phyloP scores from a whole-genome alignment of 164 flowering plant species.

The Taxillus chinensis region DNA sequence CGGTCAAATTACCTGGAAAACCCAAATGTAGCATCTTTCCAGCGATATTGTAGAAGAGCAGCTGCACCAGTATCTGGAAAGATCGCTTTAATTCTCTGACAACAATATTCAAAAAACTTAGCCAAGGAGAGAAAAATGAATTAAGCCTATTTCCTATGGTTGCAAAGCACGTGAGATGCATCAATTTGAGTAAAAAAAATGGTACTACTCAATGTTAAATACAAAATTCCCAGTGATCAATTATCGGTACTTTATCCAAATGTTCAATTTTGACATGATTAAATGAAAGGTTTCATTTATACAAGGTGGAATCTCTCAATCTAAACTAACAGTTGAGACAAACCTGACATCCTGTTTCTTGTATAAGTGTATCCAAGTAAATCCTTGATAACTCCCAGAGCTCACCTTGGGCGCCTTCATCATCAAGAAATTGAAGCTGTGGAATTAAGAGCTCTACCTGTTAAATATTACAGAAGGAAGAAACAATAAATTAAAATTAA shows the following conservation, averaged over 20 bases:
- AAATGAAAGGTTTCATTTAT: no score
- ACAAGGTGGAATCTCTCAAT: no score
- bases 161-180: neutral
- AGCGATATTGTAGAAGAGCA: slow-evolving; percentile 78
- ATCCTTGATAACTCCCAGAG: slow-evolving; percentile 89
- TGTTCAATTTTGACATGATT: no score
- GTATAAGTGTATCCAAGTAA: slow-evolving; percentile 71
- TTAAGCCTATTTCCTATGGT: neutral
- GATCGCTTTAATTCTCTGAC: slow-evolving; percentile 72
- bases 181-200: neutral
- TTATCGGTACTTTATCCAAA: no score
- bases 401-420: slow-evolving; percentile 97
- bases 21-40: slow-evolving; percentile 87
- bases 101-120: slow-evolving; percentile 2
- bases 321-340: no score
- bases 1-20: slow-evolving; percentile 56
- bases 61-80: slow-evolving; percentile 99
- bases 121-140: neutral
- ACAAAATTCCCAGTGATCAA: no score
- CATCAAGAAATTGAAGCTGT: slow-evolving; percentile 89
- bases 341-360: slow-evolving; percentile 81
- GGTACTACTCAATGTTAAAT: no score
- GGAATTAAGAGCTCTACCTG: slow-evolving; percentile 97
- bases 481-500: neutral
- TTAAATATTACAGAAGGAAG: neutral